Conservation (phyloP, 2,329 filamentous ascomycete genomes). For the Stagonosporopsis tanaceti region DNA sequence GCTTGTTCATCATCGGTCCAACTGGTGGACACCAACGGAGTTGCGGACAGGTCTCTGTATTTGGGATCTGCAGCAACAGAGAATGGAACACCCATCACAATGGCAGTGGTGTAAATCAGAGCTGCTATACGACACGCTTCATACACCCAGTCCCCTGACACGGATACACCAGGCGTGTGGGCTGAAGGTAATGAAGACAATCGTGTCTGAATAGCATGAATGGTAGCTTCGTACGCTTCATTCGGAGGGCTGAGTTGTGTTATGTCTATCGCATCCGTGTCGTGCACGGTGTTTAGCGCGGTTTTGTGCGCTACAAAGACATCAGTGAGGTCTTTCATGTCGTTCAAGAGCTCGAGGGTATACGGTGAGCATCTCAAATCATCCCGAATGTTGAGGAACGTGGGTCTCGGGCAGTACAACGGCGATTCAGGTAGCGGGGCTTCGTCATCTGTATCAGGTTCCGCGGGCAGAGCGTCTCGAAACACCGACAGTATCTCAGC, state of each 20-base stretch:
- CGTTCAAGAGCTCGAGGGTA: constrained; percentile 37
- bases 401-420: constrained; percentile 36
- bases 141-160: constrained; percentile 42
- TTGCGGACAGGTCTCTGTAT: not conserved
- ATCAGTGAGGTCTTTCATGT: constrained; percentile 45
- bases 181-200: constrained; percentile 35
- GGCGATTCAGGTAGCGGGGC: constrained; percentile 44
- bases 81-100: constrained; percentile 38
- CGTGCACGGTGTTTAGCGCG: not conserved
- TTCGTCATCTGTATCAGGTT: not conserved
- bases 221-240: constrained; percentile 24
- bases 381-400: constrained; percentile 30
- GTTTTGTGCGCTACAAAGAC: constrained; percentile 33
- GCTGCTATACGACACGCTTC: constrained; percentile 47
- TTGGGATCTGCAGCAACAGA: constrained; percentile 36
- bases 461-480: constrained; percentile 20
- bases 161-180: constrained; percentile 26
- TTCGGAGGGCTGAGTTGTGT: not conserved
- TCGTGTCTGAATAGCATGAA: constrained; percentile 28
- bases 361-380: constrained; percentile 31
- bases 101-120: constrained; percentile 43
- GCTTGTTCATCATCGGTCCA: not conserved
- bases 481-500: constrained; percentile 28
- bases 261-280: constrained; percentile 14
- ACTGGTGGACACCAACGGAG: not conserved